A percentile compares a stretch with the other conserved stretches of the same genome.
These are phyloP conservation scores for Paramecium biaurelia DNA, from an alignment of 73 alveolate genomes.

Conservation along the genomic window DNA sequence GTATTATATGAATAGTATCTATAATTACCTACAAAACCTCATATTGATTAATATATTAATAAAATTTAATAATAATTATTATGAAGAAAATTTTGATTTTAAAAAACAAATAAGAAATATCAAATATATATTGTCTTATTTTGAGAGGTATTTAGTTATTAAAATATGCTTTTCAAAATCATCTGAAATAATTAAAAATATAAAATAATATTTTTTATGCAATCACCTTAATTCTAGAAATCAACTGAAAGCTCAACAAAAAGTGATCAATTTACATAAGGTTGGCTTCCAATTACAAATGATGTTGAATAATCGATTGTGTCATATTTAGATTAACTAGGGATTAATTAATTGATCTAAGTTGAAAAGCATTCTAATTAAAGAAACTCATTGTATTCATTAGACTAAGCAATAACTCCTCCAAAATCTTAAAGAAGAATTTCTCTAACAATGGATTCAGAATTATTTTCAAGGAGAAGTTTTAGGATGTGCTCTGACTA, in stretches of 20 bases:
- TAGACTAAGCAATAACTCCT: not conserved
- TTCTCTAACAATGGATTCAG: constrained; percentile 2
- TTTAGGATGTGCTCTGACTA: constrained; percentile 6
- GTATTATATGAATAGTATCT: not conserved
- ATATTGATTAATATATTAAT: not conserved
- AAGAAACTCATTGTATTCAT: not conserved
- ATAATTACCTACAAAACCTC: not conserved
- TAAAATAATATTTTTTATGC: constrained; percentile 11
- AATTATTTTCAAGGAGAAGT: not conserved
- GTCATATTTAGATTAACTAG: not conserved
- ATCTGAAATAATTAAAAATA: not conserved
- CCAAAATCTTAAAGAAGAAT: constrained; percentile 27
- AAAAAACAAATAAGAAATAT: not conserved
- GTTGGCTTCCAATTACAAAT: constrained; percentile 17
- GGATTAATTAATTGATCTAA: not conserved
- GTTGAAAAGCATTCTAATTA: constrained; percentile 17
- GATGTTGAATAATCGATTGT: constrained; percentile 10
- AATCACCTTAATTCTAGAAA: constrained; percentile 23
- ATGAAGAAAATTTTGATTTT: not conserved
- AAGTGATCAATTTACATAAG: not conserved
- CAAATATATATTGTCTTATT: not conserved
- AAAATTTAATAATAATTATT: not conserved
- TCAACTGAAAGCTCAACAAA: not conserved
- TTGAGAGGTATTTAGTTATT: too few relatives aligned
- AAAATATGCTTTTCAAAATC: not conserved